Evolutionary conservation across 1,284 basidiomycete genomes (phyloP).

Genomic region (Rhodotorula sp.): DNA sequence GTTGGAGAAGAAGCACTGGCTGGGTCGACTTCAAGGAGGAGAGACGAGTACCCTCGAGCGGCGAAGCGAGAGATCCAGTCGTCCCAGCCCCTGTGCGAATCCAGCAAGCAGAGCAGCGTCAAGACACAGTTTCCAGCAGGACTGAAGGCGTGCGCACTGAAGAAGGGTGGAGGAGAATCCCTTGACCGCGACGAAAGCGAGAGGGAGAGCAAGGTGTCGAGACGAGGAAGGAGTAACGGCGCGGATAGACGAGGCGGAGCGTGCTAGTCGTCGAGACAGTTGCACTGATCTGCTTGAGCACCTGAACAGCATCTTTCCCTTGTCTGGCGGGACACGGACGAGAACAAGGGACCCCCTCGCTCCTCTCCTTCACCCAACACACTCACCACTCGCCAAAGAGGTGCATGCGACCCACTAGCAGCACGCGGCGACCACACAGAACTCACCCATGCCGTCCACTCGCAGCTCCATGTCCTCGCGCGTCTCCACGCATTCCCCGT

Average conservation of each 20-base stretch:
- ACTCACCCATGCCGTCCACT: neutral
- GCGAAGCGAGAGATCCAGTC: conserved; percentile 21
- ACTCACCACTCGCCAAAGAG: neutral
- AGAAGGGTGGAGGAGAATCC: neutral
- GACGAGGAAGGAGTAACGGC: neutral
- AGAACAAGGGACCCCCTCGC: neutral
- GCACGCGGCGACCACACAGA: neutral
- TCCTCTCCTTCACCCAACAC: neutral
- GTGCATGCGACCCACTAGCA: neutral
- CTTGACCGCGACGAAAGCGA: conserved; percentile 25
- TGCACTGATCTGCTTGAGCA: no score
- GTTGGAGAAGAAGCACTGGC: neutral
- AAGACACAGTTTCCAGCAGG: neutral
- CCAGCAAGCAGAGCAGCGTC: neutral
- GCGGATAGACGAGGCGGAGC: conserved; percentile 8
- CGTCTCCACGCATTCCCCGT: neutral
- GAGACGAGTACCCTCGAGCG: conserved; percentile 22
- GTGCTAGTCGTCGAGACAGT: no score
- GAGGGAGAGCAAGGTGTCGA: conserved; percentile 32
- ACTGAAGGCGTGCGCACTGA: conserved; percentile 2
- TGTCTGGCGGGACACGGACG: neutral
- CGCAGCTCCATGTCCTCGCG: no score
- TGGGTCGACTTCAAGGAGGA: conserved; percentile 33
- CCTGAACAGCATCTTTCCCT: neutral
- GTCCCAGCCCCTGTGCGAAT: conserved; percentile 9